Evolutionary conservation across 176 grass and related monocot species (phyloP), one percentile per base, ranked within the genome.

Genomic region (Zizania latifolia): DNA sequence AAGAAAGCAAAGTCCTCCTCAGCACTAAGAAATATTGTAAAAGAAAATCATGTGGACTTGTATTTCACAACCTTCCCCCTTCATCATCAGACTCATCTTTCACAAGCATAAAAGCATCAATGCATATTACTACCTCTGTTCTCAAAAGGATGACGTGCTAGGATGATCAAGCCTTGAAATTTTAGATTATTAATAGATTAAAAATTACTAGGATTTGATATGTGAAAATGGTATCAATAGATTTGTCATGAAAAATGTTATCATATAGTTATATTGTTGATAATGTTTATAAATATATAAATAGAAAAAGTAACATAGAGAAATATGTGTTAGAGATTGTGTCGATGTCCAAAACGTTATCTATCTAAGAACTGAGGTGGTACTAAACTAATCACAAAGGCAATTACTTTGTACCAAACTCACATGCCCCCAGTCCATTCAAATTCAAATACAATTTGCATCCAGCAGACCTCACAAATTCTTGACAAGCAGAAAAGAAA

Each of bases 331-430:
- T n/a, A n/a, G n/a, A n/a, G n/a, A n/a, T n/a, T n/a, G n/a, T n/a
- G n/a, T n/a, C n/a, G n/a, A n/a, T n/a, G n/a, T n/a, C n/a, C n/a
- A n/a, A n/a, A n/a, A n/a, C n/a, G n/a, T n/a, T n/a, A n/a, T n/a
- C n/a, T n/a, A n/a, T n/a, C n/a, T n/a, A n/a, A n/a, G n/a, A n/a
- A n/a, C n/a, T n/a, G n/a, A n/a, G n/a, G n/a, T n/a, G n/a, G n/a
- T n/a, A n/a, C n/a, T n/a, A n/a, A n/a, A n/a, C n/a, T 30, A 34
- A 76, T 70, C n/a, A 15, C 19, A 79, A 45, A 43, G 75, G 62
- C 6, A 62, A 32, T 29, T 56, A 26, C 55, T 64, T 39, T 48
- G 9, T 30, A 75, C 81, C 70, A 48, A 79, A 88, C 69, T 44
- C 55, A 29, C 62, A 81, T 29, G 22, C 23, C 46, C 38, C 51